Conservation (phyloP, 768 basidiomycete species). For the Lactarius evosmus region DNA sequence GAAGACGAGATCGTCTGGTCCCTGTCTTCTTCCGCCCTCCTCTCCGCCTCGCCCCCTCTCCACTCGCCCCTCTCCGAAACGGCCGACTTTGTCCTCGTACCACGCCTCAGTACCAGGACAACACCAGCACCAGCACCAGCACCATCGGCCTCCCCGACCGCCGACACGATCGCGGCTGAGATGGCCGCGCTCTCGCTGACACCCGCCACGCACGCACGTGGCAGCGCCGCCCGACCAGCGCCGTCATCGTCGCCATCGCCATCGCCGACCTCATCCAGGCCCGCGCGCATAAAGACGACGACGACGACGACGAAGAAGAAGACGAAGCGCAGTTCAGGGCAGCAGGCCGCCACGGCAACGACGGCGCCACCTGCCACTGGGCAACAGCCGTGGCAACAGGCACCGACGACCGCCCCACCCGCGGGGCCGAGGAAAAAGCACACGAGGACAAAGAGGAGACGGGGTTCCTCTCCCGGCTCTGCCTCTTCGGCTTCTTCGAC, state of each 20-base stretch:
- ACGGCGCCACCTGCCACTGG: conserved; percentile 12
- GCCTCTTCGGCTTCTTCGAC: not conserved
- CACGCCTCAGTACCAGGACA: conserved; percentile 53
- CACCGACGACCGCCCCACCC: conserved; percentile 4
- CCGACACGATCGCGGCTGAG: not conserved
- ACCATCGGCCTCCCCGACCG: not conserved
- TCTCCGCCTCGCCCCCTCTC: conserved; percentile 11
- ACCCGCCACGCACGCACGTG: not conserved
- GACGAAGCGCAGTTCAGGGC: not conserved
- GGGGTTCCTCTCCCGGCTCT: not conserved
- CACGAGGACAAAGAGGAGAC: not conserved
- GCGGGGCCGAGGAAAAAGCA: not conserved
- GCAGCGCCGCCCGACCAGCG: not conserved
- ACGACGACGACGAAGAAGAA: not conserved
- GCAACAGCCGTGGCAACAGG: conserved; percentile 3
- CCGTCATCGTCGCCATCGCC: not conserved
- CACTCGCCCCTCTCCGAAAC: conserved; percentile 32
- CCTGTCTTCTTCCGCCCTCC: conserved; percentile 18
- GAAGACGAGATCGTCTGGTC: conserved; percentile 29
- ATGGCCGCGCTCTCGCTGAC: conserved; percentile 13
- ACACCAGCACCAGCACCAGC: conserved; percentile 51
- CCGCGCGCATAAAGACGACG: not conserved
- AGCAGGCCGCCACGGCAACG: conserved; percentile 2
- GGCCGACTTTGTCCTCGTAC: conserved; percentile 35
- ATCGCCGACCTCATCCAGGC: not conserved